These are phyloP conservation scores for cucumber (Cucumis sativus) DNA, from an alignment of 306 rosid genomes.

Conservation along the genomic window DNA sequence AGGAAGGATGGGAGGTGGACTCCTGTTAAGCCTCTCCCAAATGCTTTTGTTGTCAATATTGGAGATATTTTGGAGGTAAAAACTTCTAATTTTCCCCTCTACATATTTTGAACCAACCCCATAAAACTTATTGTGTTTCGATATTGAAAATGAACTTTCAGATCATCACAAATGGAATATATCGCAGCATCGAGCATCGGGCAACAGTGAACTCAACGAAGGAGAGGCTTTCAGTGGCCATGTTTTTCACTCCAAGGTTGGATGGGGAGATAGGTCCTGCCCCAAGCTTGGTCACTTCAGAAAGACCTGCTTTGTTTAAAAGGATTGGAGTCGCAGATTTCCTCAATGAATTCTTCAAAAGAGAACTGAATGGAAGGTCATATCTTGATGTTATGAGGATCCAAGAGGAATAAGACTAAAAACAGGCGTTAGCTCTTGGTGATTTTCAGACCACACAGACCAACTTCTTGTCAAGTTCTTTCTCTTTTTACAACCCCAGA, in stretches of 20 bases:
- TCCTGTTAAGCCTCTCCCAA: slow-evolving; percentile 14
- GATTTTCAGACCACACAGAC: background rate
- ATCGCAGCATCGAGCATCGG: slow-evolving; percentile 22
- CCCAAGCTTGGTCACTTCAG: slow-evolving; percentile 4
- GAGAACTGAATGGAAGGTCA: slow-evolving; percentile 16
- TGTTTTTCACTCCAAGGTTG: slow-evolving; percentile 27
- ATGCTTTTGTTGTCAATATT: slow-evolving; percentile 22
- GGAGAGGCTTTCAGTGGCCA: slow-evolving; percentile 8
- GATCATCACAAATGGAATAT: slow-evolving; percentile 41
- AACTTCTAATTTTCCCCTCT: background rate
- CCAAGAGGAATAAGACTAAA: background rate
- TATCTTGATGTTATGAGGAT: slow-evolving; percentile 25
- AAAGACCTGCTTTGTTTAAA: slow-evolving; percentile 21
- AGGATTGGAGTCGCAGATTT: slow-evolving; percentile 3
- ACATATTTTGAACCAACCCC: background rate
- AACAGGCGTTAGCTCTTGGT: background rate
- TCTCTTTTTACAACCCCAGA: no score
- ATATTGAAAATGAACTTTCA: background rate
- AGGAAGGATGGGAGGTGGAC: slow-evolving; percentile 22
- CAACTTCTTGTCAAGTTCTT: no score
- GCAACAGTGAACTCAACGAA: slow-evolving; percentile 22
- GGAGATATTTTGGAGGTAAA: slow-evolving; percentile 29
- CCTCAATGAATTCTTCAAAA: slow-evolving; percentile 12
- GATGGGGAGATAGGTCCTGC: slow-evolving; percentile 35
- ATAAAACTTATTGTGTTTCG: background rate